Percentiles rank a stretch among this genome's conserved stretches.
These are phyloP conservation scores for Leccinum arenicola DNA, from an alignment of 768 basidiomycete species.

Conservation along the genomic window DNA sequence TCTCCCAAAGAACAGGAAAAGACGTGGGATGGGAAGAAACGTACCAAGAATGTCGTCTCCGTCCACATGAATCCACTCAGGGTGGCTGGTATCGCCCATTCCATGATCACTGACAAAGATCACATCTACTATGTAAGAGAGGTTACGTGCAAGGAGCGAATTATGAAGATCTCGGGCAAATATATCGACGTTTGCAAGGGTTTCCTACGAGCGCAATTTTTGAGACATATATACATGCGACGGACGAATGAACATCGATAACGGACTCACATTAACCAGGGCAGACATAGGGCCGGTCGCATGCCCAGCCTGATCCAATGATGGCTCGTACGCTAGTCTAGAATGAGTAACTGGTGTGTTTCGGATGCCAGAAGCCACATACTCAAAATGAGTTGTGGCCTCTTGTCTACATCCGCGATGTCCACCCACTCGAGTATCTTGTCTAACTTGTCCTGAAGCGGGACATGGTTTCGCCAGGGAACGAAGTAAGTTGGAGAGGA, in stretches of 20 bases:
- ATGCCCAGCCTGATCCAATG: constrained; percentile 85
- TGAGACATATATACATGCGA: not conserved
- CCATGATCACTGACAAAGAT: constrained; percentile 90
- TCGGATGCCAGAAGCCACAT: constrained; percentile 13
- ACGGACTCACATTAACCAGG: constrained; percentile 60
- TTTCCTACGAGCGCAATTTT: constrained; percentile 40
- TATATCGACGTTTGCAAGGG: constrained; percentile 62
- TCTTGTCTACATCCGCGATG: constrained; percentile 53
- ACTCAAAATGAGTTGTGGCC: constrained; percentile 81
- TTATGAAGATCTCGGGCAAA: constrained; percentile 72
- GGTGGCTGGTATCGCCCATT: constrained; percentile 87
- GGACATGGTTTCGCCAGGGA: constrained; percentile 63
- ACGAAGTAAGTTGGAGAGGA: constrained; percentile 70
- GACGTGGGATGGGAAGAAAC: not conserved
- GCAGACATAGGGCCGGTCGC: constrained; percentile 63
- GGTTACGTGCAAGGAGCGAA: constrained; percentile 64
- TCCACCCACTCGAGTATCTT: constrained; percentile 84
- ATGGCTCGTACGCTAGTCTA: constrained; percentile 71
- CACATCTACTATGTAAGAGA: constrained; percentile 81
- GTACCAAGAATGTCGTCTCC: constrained; percentile 33
- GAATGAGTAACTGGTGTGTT: constrained; percentile 1
- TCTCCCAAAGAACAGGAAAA: not conserved
- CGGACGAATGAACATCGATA: not conserved
- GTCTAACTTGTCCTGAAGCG: constrained; percentile 67
- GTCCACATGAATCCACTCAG: constrained; percentile 75